phyloP scores from a whole-genome alignment of 352 stramenopile species.

The Albugo laibachii region DNA sequence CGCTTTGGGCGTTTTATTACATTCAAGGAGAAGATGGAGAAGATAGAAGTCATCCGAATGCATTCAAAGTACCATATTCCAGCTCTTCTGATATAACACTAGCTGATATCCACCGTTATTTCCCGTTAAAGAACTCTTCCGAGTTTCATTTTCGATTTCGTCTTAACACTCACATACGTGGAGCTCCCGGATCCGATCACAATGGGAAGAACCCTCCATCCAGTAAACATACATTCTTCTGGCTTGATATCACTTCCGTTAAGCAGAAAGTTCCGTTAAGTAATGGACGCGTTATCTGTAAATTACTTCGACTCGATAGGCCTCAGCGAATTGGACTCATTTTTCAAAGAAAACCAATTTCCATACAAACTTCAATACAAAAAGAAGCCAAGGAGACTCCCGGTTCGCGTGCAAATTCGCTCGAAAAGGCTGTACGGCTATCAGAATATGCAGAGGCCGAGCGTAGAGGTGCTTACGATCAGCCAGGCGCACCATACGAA shows the following conservation, averaged over 20 bases:
- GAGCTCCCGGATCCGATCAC: not conserved
- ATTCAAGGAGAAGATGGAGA: constrained; percentile 74
- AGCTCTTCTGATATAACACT: constrained; percentile 34
- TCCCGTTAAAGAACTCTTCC: constrained; percentile 22
- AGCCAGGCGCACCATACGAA: too few species aligned
- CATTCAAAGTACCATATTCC: constrained; percentile 30
- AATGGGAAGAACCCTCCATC: constrained; percentile 4
- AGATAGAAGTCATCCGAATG: constrained; percentile 64
- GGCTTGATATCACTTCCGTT: constrained; percentile 39
- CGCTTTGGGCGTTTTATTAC: constrained; percentile 73
- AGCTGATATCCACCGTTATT: constrained; percentile 37
- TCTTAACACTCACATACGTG: constrained; percentile 29
- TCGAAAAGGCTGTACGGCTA: too few species aligned
- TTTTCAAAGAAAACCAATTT: constrained; percentile 46
- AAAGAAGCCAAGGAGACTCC: too few species aligned
- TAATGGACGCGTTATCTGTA: constrained; percentile 65
- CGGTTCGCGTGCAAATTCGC: too few species aligned
- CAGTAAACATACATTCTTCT: constrained; percentile 41
- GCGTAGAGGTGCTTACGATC: too few species aligned
- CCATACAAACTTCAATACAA: too few species aligned
- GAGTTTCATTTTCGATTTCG: constrained; percentile 75
- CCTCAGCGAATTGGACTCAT: constrained; percentile 34
- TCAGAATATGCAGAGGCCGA: too few species aligned
- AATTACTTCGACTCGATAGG: constrained; percentile 46
- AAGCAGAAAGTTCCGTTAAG: constrained; percentile 46